These are phyloP conservation scores for Ascosphaera acerosa DNA, from an alignment of 2,329 filamentous ascomycete species.

Conservation along the genomic window DNA sequence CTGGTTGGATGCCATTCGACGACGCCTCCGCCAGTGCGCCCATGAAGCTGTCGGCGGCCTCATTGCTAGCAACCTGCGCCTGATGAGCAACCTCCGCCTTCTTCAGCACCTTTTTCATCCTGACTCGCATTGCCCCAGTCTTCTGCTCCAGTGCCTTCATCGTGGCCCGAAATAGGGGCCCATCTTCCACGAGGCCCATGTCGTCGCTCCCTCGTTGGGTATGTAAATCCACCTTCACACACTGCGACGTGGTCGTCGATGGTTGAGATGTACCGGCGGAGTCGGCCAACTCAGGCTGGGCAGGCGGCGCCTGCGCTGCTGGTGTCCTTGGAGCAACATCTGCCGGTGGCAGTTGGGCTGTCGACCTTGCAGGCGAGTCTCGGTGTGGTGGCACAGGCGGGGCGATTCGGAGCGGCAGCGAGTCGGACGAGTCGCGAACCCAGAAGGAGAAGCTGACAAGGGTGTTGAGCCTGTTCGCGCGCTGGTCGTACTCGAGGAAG, in stretches of 20 bases:
- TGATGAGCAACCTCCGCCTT: slow-evolving; percentile 71
- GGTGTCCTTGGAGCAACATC: slow-evolving; percentile 4
- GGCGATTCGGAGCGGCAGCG: slow-evolving; percentile 5
- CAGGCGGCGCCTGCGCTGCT: slow-evolving; percentile 4
- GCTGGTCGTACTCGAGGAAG: slow-evolving; percentile 91
- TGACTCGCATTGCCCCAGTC: slow-evolving; percentile 73
- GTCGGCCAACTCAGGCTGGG: slow-evolving; percentile 12
- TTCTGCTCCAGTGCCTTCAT: slow-evolving; percentile 94
- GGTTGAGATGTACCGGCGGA: slow-evolving; percentile 7
- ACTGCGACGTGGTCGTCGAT: slow-evolving; percentile 10
- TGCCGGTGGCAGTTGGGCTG: too few species aligned
- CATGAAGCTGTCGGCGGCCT: slow-evolving; percentile 58
- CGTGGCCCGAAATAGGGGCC: slow-evolving; percentile 82
- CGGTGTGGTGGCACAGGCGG: neutral
- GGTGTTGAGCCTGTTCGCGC: slow-evolving; percentile 67
- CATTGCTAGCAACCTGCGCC: slow-evolving; percentile 63
- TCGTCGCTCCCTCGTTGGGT: slow-evolving; percentile 71
- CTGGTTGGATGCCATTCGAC: slow-evolving; percentile 81
- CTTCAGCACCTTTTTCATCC: slow-evolving; percentile 91
- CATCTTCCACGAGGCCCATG: slow-evolving; percentile 65
- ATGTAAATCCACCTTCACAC: slow-evolving; percentile 64
- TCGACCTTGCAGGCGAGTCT: too few species aligned
- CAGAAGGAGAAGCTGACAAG: slow-evolving; percentile 87
- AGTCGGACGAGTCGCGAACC: slow-evolving; percentile 40
- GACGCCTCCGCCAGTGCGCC: slow-evolving; percentile 71